phyloP scores from a whole-genome alignment of 1,139 yeast species.

The Arxiozyma heterogenica region DNA sequence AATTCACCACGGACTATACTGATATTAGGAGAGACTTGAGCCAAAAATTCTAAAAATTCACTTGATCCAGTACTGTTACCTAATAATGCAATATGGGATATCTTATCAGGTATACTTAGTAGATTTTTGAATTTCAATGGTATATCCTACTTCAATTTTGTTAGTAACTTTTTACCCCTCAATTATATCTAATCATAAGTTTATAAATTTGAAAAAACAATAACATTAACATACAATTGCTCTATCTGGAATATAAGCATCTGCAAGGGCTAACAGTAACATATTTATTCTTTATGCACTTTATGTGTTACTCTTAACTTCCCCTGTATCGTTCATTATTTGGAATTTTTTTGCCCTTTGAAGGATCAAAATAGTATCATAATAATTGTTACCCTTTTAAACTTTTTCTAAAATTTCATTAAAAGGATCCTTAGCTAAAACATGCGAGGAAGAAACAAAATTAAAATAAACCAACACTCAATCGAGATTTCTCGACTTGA shows the following conservation, averaged over 20 bases:
- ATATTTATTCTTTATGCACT: slow-evolving; percentile 31
- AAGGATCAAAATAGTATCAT: too few relatives aligned
- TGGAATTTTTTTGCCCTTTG: neutral
- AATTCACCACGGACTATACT: slow-evolving; percentile 76
- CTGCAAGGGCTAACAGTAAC: slow-evolving; percentile 88
- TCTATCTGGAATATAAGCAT: slow-evolving; percentile 81
- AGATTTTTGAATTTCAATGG: slow-evolving; percentile 58
- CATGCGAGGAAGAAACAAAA: too few relatives aligned
- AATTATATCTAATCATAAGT: neutral
- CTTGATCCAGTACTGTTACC: slow-evolving; percentile 76
- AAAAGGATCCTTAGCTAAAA: neutral
- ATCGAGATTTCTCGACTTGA: too few relatives aligned
- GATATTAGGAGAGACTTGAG: slow-evolving; percentile 60
- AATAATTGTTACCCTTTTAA: neutral
- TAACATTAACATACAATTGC: slow-evolving; percentile 39
- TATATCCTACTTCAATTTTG: slow-evolving; percentile 28
- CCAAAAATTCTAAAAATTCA: slow-evolving; percentile 54
- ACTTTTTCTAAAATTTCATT: too few relatives aligned
- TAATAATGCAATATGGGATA: slow-evolving; percentile 72
- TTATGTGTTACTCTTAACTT: too few relatives aligned
- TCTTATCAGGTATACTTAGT: slow-evolving; percentile 63
- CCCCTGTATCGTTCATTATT: too few relatives aligned
- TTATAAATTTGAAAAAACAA: neutral
- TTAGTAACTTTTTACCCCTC: neutral
- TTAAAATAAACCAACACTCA: too few relatives aligned